A percentile compares a stretch with the other conserved stretches of the same genome.
These are phyloP conservation scores for Hymenoscyphus infarciens DNA, from an alignment of 2,329 filamentous ascomycete genomes.

Conservation along the genomic window DNA sequence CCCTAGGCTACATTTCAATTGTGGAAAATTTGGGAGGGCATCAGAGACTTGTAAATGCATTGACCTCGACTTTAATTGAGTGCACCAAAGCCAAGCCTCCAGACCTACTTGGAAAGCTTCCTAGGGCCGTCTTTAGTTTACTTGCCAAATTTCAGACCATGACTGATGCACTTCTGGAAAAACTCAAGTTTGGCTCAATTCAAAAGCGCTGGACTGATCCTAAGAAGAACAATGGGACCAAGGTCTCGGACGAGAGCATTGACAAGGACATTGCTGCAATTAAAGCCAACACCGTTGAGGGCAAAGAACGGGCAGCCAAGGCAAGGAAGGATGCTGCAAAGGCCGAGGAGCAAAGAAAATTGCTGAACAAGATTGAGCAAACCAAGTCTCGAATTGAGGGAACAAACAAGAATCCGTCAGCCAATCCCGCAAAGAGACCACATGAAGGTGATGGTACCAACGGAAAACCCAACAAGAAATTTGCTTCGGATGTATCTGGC, in stretches of 20 bases:
- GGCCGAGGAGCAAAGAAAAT: conserved; percentile 27
- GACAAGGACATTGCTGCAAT: conserved; percentile 60
- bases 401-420: conserved; percentile 16
- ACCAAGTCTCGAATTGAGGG: conserved; percentile 25
- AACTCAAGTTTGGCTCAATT: conserved; percentile 63
- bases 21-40: conserved; percentile 57
- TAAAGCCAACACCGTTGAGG: conserved; percentile 37
- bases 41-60: conserved; percentile 51
- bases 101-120: conserved; percentile 51
- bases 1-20: conserved; percentile 52
- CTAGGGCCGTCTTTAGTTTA: conserved; percentile 55
- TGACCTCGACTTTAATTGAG: conserved; percentile 52
- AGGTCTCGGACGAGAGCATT: conserved; percentile 60
- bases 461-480: conserved; percentile 34
- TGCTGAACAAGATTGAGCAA: conserved; percentile 27
- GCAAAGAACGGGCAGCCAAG: conserved; percentile 37
- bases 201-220: conserved; percentile 49
- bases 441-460: conserved; percentile 32
- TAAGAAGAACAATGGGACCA: conserved; percentile 36
- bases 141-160: conserved; percentile 59
- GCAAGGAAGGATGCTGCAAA: conserved; percentile 41
- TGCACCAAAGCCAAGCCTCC: conserved; percentile 45
- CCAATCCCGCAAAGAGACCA: conserved; percentile 31
- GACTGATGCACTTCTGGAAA: conserved; percentile 55
- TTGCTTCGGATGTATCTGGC: conserved; percentile 31